Evolutionary conservation across 208 protist genomes (phyloP).

Genomic region (Tritrichomonas musculus): DNA sequence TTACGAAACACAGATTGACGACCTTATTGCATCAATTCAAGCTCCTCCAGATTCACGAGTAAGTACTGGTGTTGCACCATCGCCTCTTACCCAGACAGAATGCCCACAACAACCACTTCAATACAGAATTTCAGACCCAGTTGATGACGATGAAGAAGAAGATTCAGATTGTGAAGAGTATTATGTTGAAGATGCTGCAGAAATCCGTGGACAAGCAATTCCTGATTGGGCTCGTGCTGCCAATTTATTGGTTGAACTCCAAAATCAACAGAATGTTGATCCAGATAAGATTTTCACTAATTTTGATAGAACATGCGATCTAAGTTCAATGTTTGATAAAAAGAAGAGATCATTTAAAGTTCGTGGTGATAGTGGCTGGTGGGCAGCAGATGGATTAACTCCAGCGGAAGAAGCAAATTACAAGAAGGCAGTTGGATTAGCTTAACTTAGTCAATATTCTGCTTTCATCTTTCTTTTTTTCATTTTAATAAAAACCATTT

Average conservation of each 20-base stretch:
- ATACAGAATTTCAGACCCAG: conserved; percentile 2
- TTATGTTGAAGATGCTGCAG: background rate
- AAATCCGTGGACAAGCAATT: conserved; percentile 17
- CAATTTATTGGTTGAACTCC: background rate
- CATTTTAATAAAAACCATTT: too few species aligned
- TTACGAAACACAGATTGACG: conserved; percentile 3
- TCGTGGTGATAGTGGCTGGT: background rate
- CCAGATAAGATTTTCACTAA: background rate
- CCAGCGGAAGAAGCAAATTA: background rate
- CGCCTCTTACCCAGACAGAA: background rate
- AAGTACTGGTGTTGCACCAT: background rate
- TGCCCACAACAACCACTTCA: background rate
- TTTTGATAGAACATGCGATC: background rate
- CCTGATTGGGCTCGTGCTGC: background rate
- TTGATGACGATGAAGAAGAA: background rate
- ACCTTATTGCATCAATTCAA: background rate
- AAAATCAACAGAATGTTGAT: background rate
- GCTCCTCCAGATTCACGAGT: background rate
- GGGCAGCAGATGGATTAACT: background rate
- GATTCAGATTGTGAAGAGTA: background rate
- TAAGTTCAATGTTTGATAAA: conserved; percentile 15
- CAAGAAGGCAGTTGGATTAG: background rate
- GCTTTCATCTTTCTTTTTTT: too few species aligned
- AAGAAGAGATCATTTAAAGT: conserved; percentile 29
- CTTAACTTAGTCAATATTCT: background rate